Conservation (phyloP, 2,329 filamentous ascomycete species). For the Aspergillus novofumigatus region DNA sequence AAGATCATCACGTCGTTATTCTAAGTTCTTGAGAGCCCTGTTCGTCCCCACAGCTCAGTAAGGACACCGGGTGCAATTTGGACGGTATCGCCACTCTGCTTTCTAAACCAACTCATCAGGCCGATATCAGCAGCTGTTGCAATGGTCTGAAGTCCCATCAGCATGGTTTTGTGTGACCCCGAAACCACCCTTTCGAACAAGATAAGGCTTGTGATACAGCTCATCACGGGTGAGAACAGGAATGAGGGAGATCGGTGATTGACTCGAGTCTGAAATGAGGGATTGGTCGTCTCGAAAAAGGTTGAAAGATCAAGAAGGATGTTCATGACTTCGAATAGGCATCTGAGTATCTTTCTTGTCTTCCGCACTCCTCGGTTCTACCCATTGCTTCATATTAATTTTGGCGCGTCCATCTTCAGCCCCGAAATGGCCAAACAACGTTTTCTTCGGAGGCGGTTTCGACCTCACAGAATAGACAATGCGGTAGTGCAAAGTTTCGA, state of each 20-base stretch:
- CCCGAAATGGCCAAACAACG: constrained; percentile 29
- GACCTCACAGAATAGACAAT: constrained; percentile 68
- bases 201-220: too few species aligned
- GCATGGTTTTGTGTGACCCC: too few species aligned
- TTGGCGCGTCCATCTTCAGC: constrained; percentile 9
- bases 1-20: background rate
- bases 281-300: background rate
- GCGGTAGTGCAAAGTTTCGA: constrained; percentile 72
- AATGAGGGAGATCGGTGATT: background rate
- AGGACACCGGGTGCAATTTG: background rate
- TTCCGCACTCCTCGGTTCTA: background rate
- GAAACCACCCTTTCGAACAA: too few species aligned
- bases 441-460: constrained; percentile 51
- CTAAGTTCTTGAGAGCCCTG: background rate
- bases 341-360: background rate
- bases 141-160: background rate
- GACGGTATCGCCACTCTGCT: background rate
- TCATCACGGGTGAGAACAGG: too few species aligned
- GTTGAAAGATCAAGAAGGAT: background rate
- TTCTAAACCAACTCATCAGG: background rate
- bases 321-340: background rate
- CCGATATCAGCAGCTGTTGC: background rate
- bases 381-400: background rate
- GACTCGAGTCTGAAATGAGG: background rate
- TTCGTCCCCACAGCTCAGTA: background rate